Evolutionary conservation across 108 stramenopile species (phyloP).

Genomic region (Pseudonitzschia multiseries): DNA sequence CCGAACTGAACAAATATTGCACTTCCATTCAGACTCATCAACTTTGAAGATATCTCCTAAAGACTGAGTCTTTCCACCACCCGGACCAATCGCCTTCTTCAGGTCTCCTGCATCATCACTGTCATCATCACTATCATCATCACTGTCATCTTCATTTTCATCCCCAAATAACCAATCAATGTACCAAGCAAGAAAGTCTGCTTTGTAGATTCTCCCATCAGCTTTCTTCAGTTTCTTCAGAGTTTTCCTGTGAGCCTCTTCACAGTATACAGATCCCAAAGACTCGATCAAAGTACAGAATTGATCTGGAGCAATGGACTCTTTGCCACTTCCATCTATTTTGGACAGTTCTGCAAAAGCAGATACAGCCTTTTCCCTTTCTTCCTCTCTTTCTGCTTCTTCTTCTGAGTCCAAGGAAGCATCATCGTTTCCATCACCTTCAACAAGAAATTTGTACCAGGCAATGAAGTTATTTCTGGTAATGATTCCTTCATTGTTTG

Average conservation of each 20-base stretch:
- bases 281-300: constrained; percentile 74
- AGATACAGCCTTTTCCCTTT: constrained; percentile 51
- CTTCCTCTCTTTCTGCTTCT: constrained; percentile 63
- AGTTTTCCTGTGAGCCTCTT: constrained; percentile 75
- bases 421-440: constrained; percentile 40
- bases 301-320: constrained; percentile 38
- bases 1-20: constrained; percentile 72
- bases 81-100: background rate
- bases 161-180: constrained; percentile 83
- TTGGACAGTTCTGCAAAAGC: constrained; percentile 38
- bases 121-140: constrained; percentile 51
- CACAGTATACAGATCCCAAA: constrained; percentile 86
- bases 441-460: constrained; percentile 68
- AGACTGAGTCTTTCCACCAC: constrained; percentile 18
- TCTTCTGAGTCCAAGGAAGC: constrained; percentile 49
- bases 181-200: constrained; percentile 81
- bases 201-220: constrained; percentile 28
- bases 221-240: constrained; percentile 54
- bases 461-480: constrained; percentile 49
- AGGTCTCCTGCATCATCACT: constrained; percentile 17
- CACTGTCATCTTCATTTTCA: constrained; percentile 43
- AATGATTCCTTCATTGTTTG: constrained; percentile 45
- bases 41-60: constrained; percentile 47
- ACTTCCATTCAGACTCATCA: constrained; percentile 84
- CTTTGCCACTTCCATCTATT: constrained; percentile 20